phyloP scores from a whole-genome alignment of 345 rosid species.

The Cardiospermum halicacabum region DNA sequence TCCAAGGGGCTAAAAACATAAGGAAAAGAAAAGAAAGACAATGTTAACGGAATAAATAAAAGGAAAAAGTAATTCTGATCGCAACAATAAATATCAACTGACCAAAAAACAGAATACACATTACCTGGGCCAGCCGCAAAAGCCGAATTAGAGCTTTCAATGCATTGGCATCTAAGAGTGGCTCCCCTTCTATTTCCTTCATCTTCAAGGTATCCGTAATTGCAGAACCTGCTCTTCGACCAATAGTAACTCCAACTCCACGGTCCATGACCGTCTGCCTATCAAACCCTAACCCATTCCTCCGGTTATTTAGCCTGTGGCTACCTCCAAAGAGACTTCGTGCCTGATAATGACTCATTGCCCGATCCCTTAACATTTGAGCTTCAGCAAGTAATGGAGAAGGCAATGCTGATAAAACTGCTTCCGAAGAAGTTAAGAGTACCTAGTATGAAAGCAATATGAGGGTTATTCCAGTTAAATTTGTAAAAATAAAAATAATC shows the following conservation, averaged over 20 bases:
- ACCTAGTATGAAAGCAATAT: constrained; percentile 47
- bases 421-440: constrained; percentile 92
- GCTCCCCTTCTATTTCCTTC: constrained; percentile 86
- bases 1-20: constrained; percentile 67
- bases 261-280: constrained; percentile 89
- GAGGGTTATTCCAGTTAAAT: constrained; percentile 15
- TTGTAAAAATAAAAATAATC: constrained; percentile 8
- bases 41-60: constrained; percentile 17
- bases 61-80: constrained; percentile 2
- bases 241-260: constrained; percentile 84
- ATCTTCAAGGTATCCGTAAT: constrained; percentile 59
- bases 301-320: constrained; percentile 67
- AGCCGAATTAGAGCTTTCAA: constrained; percentile 78
- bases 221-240: constrained; percentile 63
- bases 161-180: constrained; percentile 65
- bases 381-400: constrained; percentile 96
- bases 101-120: constrained; percentile 15
- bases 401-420: constrained; percentile 87
- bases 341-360: constrained; percentile 97
- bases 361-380: constrained; percentile 92
- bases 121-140: constrained; percentile 82
- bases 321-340: constrained; percentile 81
- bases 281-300: constrained; percentile 90
- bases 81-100: neutral
- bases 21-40: constrained; percentile 10